These are phyloP conservation scores for Cercospora berteroae DNA, from an alignment of 2,329 filamentous ascomycete species.

Conservation along the genomic window DNA sequence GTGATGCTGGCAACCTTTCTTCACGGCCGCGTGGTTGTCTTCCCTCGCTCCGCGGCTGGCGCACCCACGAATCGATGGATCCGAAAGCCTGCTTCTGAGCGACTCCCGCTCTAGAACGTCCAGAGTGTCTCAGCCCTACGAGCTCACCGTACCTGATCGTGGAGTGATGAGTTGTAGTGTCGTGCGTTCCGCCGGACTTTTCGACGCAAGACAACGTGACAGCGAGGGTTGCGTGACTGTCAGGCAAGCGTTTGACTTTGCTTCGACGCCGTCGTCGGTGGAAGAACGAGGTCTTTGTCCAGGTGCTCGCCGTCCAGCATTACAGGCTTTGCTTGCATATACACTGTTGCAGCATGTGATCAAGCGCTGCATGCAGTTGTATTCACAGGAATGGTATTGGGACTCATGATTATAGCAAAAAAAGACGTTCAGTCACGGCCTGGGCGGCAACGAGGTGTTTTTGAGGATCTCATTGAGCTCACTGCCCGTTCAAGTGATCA, in stretches of 20 bases:
- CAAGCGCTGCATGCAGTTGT: not conserved
- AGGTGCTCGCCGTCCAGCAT: not conserved
- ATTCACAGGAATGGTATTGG: not conserved
- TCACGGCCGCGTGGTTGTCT: not conserved
- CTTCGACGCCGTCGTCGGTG: not conserved
- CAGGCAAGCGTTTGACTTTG: not conserved
- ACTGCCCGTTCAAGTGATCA: not conserved
- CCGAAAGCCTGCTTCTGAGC: conserved; percentile 3
- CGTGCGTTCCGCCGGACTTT: not conserved
- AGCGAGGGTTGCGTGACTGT: not conserved
- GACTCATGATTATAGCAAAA: not conserved
- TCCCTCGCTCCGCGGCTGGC: not conserved
- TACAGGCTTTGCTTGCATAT: not conserved
- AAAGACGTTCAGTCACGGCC: not conserved
- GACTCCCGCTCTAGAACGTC: conserved; percentile 7
- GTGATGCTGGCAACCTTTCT: not conserved
- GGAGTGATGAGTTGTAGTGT: not conserved
- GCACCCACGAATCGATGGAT: not conserved
- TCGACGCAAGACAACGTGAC: not conserved
- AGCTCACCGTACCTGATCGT: conserved; percentile 2
- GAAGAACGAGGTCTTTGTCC: not conserved
- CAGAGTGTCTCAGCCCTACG: conserved; percentile 5
- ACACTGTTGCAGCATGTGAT: not conserved
- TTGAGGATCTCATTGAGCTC: not conserved
- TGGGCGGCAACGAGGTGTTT: not conserved